Base-by-base conservation (phyloP, 345 rosid species). In the Jatropha curcas region DNA sequence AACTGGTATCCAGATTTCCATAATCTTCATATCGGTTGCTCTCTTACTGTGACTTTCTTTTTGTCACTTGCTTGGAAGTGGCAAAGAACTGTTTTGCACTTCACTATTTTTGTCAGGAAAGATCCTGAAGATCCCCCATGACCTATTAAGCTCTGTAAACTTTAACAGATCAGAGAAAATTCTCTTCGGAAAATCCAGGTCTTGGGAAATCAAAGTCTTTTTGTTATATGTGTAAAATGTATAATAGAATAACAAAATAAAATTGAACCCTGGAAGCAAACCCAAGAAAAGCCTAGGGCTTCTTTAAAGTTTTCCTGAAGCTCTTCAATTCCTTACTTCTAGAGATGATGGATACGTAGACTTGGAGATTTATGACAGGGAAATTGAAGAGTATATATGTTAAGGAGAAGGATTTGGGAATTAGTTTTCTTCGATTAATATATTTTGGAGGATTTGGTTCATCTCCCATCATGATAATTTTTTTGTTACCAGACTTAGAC, bases 191-290 rank as follows among this genome's bases (percentile, higher is more conserved):
- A n/a, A 37, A 37, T 37, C 41, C 5, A 37, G 41, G 9, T 37
- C 41, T 4, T 4, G 41, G n/a, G 9, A 30, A 16, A 27, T 25
- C n/a, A n/a, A n/a, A n/a, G n/a, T n/a, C n/a, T n/a, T n/a, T n/a
- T n/a, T n/a, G n/a, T n/a, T n/a, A n/a, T n/a, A n/a, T n/a, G n/a
- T n/a, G n/a, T n/a, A n/a, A n/a, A n/a, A n/a, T n/a, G n/a, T n/a
- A n/a, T n/a, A n/a, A n/a, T n/a, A n/a, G n/a, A n/a, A n/a, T n/a
- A n/a, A 34, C 17, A 28, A 31, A 9, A 62, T 68, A 11, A 64
- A 14, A 4, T 1, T 33, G n/a, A 93, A n/a, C n/a, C 97, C 92
- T 90, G 93, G 68, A 92, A 83, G 84, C 92, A 90, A 59, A 94
- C 96, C 83, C 90, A 83, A 33, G 80, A 70, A 79, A 67, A n/a